Evolutionary conservation across 1,139 yeast species (phyloP).

Genomic region (Yamadazyma blattariae): DNA sequence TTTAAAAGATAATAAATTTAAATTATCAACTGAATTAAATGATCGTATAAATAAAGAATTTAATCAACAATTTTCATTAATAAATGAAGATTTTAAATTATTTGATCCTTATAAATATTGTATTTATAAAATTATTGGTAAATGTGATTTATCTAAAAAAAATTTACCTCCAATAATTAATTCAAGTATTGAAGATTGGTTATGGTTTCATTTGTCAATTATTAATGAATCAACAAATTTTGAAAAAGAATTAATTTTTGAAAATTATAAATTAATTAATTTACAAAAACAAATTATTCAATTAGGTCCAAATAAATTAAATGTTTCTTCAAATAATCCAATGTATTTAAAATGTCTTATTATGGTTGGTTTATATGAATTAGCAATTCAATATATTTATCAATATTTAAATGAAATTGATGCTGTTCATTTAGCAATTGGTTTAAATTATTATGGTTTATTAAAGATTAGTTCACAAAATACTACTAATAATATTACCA

Average conservation of each 20-base stretch:
- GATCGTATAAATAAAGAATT: slow-evolving; percentile 78
- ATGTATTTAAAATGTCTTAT: slow-evolving; percentile 74
- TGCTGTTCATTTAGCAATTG: slow-evolving; percentile 87
- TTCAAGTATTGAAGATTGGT: slow-evolving; percentile 90
- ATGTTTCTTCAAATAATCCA: slow-evolving; percentile 62
- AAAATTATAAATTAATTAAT: slow-evolving; percentile 68
- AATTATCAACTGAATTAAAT: slow-evolving; percentile 62
- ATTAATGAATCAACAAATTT: slow-evolving; percentile 43
- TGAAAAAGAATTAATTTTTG: slow-evolving; percentile 52
- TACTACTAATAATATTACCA: too few species aligned
- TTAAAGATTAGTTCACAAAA: slow-evolving; percentile 44
- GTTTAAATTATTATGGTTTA: slow-evolving; percentile 72
- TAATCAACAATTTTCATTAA: slow-evolving; percentile 76
- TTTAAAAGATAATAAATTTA: slow-evolving; percentile 51
- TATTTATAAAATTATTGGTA: slow-evolving; percentile 85
- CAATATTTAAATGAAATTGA: slow-evolving; percentile 73
- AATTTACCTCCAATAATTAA: slow-evolving; percentile 71
- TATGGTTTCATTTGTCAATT: slow-evolving; percentile 87
- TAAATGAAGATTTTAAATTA: slow-evolving; percentile 41
- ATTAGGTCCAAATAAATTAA: slow-evolving; percentile 73
- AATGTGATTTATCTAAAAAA: slow-evolving; percentile 79
- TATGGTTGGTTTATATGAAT: slow-evolving; percentile 77
- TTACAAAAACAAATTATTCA: slow-evolving; percentile 70
- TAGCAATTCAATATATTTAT: slow-evolving; percentile 68
- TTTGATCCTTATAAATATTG: slow-evolving; percentile 91